Evolutionary conservation across 228 moss, liverwort and hornwort genomes (phyloP).

Genomic region (Sphagnum fallax): DNA sequence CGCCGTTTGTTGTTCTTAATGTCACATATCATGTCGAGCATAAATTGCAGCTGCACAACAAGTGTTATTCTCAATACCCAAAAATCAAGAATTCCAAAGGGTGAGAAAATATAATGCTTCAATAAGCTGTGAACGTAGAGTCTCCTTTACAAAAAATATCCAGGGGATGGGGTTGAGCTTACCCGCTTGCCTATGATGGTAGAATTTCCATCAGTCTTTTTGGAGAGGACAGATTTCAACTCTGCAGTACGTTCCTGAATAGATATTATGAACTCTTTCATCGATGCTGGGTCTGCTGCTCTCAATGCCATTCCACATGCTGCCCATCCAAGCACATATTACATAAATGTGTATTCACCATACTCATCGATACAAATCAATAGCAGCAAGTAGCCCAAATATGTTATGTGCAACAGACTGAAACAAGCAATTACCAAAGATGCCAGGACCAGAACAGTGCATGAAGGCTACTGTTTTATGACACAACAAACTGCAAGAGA

Average conservation of each 20-base stretch:
- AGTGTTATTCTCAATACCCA: not conserved
- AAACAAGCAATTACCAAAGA: slow-evolving; percentile 4
- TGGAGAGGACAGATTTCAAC: slow-evolving; percentile 54
- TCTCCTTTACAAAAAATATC: no score
- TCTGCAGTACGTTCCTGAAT: slow-evolving; percentile 82
- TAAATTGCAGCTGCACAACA: slow-evolving; percentile 78
- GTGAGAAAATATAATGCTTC: not conserved
- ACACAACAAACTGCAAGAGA: no score
- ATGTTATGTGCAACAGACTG: not conserved
- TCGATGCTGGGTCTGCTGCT: slow-evolving; percentile 73
- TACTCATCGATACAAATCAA: no score
- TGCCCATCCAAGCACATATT: slow-evolving; percentile 19
- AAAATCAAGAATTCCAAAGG: not conserved
- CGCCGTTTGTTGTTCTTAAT: slow-evolving; percentile 96
- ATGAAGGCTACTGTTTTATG: no score
- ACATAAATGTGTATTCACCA: no score
- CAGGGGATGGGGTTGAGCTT: slow-evolving; percentile 4
- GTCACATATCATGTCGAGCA: slow-evolving; percentile 98
- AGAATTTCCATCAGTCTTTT: slow-evolving; percentile 33
- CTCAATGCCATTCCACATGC: slow-evolving; percentile 93
- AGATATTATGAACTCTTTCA: slow-evolving; percentile 86
- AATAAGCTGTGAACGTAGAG: no score
- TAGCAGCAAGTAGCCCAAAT: no score
- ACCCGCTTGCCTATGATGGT: slow-evolving; percentile 81
- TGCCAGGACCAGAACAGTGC: not conserved